phyloP scores from a whole-genome alignment of 768 basidiomycete species.

The Scleroderma bovista region DNA sequence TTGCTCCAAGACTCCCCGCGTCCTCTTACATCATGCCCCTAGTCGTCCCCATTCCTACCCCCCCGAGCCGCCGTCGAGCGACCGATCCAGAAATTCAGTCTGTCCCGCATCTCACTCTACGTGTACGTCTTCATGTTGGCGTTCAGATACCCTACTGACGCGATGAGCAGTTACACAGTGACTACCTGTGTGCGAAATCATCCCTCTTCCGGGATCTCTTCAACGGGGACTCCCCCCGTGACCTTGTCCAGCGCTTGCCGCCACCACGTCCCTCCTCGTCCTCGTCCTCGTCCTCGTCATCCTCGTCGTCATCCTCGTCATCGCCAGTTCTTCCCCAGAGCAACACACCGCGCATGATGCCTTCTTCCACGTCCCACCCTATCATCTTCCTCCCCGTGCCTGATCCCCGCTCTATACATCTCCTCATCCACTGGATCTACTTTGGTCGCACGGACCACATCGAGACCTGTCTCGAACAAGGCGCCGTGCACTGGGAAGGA shows the following conservation, averaged over 20 bases:
- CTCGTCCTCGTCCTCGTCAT: slow-evolving; percentile 7
- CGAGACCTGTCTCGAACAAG: slow-evolving; percentile 58
- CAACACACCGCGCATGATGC: slow-evolving; percentile 62
- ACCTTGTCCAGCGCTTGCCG: slow-evolving; percentile 41
- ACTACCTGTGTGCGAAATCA: slow-evolving; percentile 81
- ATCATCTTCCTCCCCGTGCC: slow-evolving; percentile 70
- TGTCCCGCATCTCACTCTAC: slow-evolving; percentile 55
- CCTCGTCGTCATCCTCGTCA: slow-evolving; percentile 13
- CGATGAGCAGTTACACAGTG: slow-evolving; percentile 59
- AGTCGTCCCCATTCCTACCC: slow-evolving; percentile 50
- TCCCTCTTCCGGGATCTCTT: slow-evolving; percentile 66
- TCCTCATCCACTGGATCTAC: slow-evolving; percentile 78
- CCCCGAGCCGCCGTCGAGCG: slow-evolving; percentile 9
- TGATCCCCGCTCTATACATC: slow-evolving; percentile 64
- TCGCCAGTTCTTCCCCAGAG: slow-evolving; percentile 37
- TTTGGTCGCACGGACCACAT: slow-evolving; percentile 66
- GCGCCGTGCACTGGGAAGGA: slow-evolving; percentile 76
- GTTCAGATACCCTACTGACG: slow-evolving; percentile 1
- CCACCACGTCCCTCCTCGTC: neutral
- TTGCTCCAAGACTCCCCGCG: neutral
- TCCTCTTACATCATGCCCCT: neutral
- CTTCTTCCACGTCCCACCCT: slow-evolving; percentile 57
- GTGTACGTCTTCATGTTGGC: slow-evolving; percentile 38
- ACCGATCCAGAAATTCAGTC: slow-evolving; percentile 38
- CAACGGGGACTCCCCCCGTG: slow-evolving; percentile 57